Base-by-base conservation (phyloP, 139 green algal species). In the Edaphochlamys debaryana region DNA sequence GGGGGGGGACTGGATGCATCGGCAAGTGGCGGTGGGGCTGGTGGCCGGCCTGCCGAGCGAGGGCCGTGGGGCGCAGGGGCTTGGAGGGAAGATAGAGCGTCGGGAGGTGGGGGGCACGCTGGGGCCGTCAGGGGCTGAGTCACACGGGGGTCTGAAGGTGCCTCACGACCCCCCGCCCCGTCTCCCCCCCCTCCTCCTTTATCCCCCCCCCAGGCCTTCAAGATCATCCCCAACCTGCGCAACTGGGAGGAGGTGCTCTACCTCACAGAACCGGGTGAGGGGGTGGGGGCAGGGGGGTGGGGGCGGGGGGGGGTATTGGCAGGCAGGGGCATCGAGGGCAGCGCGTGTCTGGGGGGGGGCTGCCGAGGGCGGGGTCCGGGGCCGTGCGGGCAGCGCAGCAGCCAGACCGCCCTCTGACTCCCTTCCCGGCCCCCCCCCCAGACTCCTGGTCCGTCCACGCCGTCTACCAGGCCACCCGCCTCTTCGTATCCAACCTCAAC, bases 241-340 rank as follows among this genome's bases (percentile, higher is more conserved):
- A 98, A 99, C 86, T 99, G 98, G 98, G 97, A 99, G 91, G 95
- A 99, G 80, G 92, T 99, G 76, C 89, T 99, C 78, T 97, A 91
- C 82, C 87, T 99, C 29, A 99, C 97, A 25, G 89, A 96, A 6
- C 94, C 95, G 29, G 92, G 77, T 75, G 45, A 0, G 71, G 3
- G n/a, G 30, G 23, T 54, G 48, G 11, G 48, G 48, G 50, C 25
- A 22, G 2, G 50, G 5, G 15, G 11, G 32, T 41, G 63, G 17
- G 58, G 58, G 4, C 17, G 11, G 23, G 58, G 27, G 58, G 58
- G 11, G 58, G 27, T 25, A 9, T 19, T 25, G 27, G 58, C 19
- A 66, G 37, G 1, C 19, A 36, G 45, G 42, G 13, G 13, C 36
- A 45, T 19, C 29, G 66, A n/a, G n/a, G n/a, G n/a, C n/a, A n/a